A percentile compares a stretch with the other conserved stretches of the same genome.
These are phyloP conservation scores for Bipolaris oryzae DNA, from an alignment of 2,329 filamentous ascomycete species.

Conservation along the genomic window DNA sequence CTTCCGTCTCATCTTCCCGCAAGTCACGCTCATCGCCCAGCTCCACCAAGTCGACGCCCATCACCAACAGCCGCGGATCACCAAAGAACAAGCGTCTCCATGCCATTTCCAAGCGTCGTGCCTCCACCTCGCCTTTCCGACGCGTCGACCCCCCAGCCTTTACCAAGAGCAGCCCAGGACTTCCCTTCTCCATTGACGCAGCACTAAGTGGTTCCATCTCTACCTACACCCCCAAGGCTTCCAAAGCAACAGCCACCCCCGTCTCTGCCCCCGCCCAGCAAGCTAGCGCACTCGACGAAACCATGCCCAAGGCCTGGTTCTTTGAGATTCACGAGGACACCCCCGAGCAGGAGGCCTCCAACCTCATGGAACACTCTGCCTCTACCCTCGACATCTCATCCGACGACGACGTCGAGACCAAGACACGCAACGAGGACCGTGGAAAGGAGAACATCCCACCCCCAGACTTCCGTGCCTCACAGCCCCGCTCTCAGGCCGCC, in stretches of 20 bases:
- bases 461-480: slow-evolving; percentile 45
- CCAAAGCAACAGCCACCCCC: slow-evolving; percentile 40
- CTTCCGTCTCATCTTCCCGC: slow-evolving; percentile 38
- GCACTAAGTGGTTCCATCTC: slow-evolving; percentile 79
- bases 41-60: slow-evolving; percentile 52
- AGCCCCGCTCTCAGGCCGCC: slow-evolving; percentile 18
- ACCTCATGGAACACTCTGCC: slow-evolving; percentile 89
- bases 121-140: slow-evolving; percentile 64
- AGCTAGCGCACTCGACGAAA: slow-evolving; percentile 55
- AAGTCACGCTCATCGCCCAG: slow-evolving; percentile 52
- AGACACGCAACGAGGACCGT: slow-evolving; percentile 61
- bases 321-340: slow-evolving; percentile 96
- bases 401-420: slow-evolving; percentile 74
- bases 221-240: slow-evolving; percentile 59
- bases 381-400: slow-evolving; percentile 86
- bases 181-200: slow-evolving; percentile 84
- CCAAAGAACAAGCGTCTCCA: slow-evolving; percentile 74
- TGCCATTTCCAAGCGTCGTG: slow-evolving; percentile 71
- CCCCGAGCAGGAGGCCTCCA: slow-evolving; percentile 86
- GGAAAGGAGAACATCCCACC: slow-evolving; percentile 97
- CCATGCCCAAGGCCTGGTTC: slow-evolving; percentile 70
- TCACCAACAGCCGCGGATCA: slow-evolving; percentile 69
- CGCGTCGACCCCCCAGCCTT: slow-evolving; percentile 75
- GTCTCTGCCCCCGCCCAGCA: slow-evolving; percentile 37
- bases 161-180: slow-evolving; percentile 51